A percentile compares a stretch with the other conserved stretches of the same genome.
Evolutionary conservation across 768 basidiomycete genomes (phyloP).

Genomic region (Trametes sanguinea): DNA sequence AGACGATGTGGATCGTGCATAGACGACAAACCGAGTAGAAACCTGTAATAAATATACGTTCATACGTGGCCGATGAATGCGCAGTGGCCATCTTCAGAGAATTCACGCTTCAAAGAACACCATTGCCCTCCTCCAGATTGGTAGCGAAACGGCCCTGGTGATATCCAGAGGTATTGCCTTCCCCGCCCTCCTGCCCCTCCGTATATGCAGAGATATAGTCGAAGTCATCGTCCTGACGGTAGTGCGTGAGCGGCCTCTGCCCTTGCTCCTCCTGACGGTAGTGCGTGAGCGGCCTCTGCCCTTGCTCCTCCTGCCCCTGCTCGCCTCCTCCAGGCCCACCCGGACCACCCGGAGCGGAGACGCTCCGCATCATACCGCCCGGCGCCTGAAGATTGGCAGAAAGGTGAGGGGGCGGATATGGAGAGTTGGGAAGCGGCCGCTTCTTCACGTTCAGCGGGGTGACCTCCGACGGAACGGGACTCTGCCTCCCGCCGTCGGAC

Average conservation of each 20-base stretch:
- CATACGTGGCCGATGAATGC: neutral
- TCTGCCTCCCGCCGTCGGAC: slow-evolving; percentile 9
- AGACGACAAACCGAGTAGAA: neutral
- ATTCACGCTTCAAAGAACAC: neutral
- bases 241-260: slow-evolving; percentile 11
- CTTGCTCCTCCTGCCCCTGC: slow-evolving; percentile 6
- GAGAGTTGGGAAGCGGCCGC: slow-evolving; percentile 48
- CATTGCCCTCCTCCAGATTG: slow-evolving; percentile 40
- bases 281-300: slow-evolving; percentile 5
- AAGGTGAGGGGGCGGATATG: slow-evolving; percentile 33
- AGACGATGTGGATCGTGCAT: neutral
- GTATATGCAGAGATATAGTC: slow-evolving; percentile 63
- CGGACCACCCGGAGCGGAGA: neutral
- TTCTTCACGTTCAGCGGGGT: slow-evolving; percentile 52
- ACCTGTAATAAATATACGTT: neutral
- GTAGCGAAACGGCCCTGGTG: slow-evolving; percentile 48
- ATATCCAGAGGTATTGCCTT: slow-evolving; percentile 37
- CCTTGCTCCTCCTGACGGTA: slow-evolving; percentile 10
- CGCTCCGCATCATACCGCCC: slow-evolving; percentile 2
- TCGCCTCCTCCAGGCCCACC: slow-evolving; percentile 20
- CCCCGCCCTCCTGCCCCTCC: slow-evolving; percentile 2
- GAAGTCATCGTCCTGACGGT: slow-evolving; percentile 47
- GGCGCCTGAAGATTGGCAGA: slow-evolving; percentile 11
- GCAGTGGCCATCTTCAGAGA: too few relatives aligned
- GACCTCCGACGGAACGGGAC: slow-evolving; percentile 41